Evolutionary conservation across 768 basidiomycete species (phyloP), one percentile per base, ranked within the genome.

Genomic region (Lactarius trivialis): DNA sequence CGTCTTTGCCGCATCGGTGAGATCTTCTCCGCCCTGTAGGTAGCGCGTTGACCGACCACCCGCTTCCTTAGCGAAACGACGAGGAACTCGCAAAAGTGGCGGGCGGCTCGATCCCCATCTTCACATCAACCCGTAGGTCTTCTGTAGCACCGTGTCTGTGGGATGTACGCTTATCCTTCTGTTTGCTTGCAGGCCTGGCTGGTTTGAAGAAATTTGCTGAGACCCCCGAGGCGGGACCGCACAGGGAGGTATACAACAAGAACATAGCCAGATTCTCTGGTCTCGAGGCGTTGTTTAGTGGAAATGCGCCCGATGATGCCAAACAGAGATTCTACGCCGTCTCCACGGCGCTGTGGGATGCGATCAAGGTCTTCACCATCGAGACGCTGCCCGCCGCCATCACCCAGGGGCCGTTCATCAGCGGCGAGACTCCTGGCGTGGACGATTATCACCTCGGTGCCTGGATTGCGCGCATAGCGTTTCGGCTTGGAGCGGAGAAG

Each of bases 381-480:
- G 71, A 75, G 32, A 73, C 76, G 33, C 76, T 85, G 49, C 76
- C 79, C 4, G 63, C 64, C 0, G 60, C 72, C 58, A 72, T 85
- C 21, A 77, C 78, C 19, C 72, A 71, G 15, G 73, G 71, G 9
- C 76, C 76, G 4, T 84, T 83, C 72, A 72, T 82, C 41, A 78
- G 76, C 21, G 82, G 81, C 9, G 75, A 70, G 4, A 65, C 56
- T 43, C 81, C 81, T 0, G 77, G 81, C 9, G 80, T 82, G 68
- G 81, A 81, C 58, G 84, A 82, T 67, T 82, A 80, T 73, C 82
- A 82, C 70, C 71, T 84, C 45, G 79, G 64, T 7, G 80, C 76
- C 8, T 85, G 81, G 82, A 70, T 84, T 33, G 77, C 81, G 28
- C 77, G 80, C 33, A 76, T 82, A 28, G 74, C 75, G 12, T 71